Base-by-base conservation (phyloP, 164 flowering plant species). In the Aristolochia californica region DNA sequence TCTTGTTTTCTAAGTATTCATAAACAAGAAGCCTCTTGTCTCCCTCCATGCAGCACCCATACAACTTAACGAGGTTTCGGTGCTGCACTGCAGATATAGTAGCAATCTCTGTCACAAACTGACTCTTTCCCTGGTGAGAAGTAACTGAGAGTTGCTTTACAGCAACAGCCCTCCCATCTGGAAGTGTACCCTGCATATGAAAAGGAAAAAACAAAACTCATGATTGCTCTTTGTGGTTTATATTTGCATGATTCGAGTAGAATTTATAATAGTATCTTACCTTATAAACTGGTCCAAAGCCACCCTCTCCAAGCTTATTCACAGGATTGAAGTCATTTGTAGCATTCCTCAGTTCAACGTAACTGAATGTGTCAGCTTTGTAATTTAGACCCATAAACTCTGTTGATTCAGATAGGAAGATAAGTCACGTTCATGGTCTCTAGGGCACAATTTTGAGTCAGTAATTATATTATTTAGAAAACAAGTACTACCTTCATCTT, bases 281-380 rank as follows among this genome's bases (percentile, higher is more conserved):
- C 89, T 80, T 84, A 59, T 66, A 89, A 57, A 89, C 97, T 38
- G 95, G 82, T 59, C 97, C 95, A 72, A 89, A 89, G 43, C 97
- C 97, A 44, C 95, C 95, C 69, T 87, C 95, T 59, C 97, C 95
- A 24, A 89, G 87, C 68, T 89, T 89, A 64, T 89, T 84, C 24
- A 68, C 66, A 57, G 76, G 63, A 70, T 43, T 80, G 56, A 89
- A 89, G 66, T 80, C 84, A 47, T 75, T 69, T n/a, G 95, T 84
- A 21, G 95, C 97, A 65, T 73, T 61, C 69, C 66, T 80, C 43
- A 89, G 76, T 62, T 87, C 93, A 0, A 74, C 62, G 66, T 83
- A 83, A 58, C 78, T 76, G 67, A 78, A 48, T 10, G 51, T 48
- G 16, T 48, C 21, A n/a, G 51, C 51, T 48, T 16, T 20, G 5